Evolutionary conservation across 192 early-diverging fungal genomes (phyloP), one percentile per base, ranked within the genome.

Genomic region (Linnemannia zychae): DNA sequence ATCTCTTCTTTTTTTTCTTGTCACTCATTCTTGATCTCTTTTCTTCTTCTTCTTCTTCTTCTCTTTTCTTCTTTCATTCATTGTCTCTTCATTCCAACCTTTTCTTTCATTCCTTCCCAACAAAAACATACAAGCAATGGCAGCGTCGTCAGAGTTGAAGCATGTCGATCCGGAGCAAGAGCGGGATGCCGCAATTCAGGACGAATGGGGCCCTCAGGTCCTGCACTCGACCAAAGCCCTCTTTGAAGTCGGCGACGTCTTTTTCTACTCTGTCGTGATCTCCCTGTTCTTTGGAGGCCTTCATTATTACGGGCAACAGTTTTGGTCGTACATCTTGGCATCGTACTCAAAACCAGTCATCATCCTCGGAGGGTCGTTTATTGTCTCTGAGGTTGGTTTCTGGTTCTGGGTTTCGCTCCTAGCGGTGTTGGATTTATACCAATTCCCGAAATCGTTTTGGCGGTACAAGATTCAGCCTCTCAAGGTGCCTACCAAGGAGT

Each of bases 401-500:
- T 85, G 83, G 83, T 85, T 85, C 49, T 85, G 83, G 83, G 83
- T 85, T 4, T 67, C 74, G 4, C 67, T 85, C 20, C 66, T 87
- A 15, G 81, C 67, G 12, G 36, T 81, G 24, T 37, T 87, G 66
- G 85, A 87, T 57, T 37, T 87, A 37, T 82, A 75, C 36, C 85
- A 87, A 40, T 72, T 82, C 49, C 85, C 85, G 17, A 81, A 87
- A 37, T 87, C 81, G 31, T 87, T 92, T 87, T 88, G 80, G 75
- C 88, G 92, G 77, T 96, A 94, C 90, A 93, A 91, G 90, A 91
- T 95, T 63, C 95, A 96, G 88, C 93, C 89, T 20, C 86, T 89
- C 71, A 91, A 91, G 78, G 83, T 88, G 6, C 89, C 91, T 36
- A 89, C 89, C 12, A 74, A 84, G 49, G 90, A 87, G 37, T 88